phyloP scores from a whole-genome alignment of 2,329 filamentous ascomycete species.

The Periconia sp. region DNA sequence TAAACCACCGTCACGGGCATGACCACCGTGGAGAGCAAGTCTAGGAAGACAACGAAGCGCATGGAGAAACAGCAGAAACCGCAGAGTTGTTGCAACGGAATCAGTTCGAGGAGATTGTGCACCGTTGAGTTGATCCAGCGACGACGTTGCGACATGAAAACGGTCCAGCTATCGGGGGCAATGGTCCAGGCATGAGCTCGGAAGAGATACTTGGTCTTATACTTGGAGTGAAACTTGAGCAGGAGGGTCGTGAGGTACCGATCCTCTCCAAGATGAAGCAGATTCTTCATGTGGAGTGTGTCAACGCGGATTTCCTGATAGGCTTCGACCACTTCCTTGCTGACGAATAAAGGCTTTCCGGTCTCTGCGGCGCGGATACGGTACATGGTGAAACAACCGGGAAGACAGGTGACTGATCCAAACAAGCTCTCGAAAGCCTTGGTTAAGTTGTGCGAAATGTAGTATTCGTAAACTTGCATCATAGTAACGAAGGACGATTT shows the following conservation, averaged over 20 bases:
- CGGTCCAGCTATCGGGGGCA: conserved; percentile 89
- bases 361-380: conserved; percentile 92
- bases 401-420: conserved; percentile 94
- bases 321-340: conserved; percentile 83
- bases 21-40: conserved; percentile 88
- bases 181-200: conserved; percentile 95
- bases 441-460: conserved; percentile 95
- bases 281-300: conserved; percentile 98
- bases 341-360: conserved; percentile 95
- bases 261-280: conserved; percentile 96
- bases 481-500: conserved; percentile 95
- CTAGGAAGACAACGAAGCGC: conserved; percentile 96
- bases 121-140: conserved; percentile 99
- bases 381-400: conserved; percentile 99
- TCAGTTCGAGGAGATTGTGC: conserved; percentile 95
- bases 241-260: conserved; percentile 94
- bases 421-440: conserved; percentile 98
- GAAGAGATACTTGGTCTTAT: conserved; percentile 98
- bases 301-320: conserved; percentile 96
- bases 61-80: conserved; percentile 99
- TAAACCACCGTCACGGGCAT: conserved; percentile 92
- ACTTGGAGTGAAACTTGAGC: conserved; percentile 88
- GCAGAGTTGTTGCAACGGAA: conserved; percentile 90
- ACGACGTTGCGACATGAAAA: conserved; percentile 97
- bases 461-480: conserved; percentile 99